These are phyloP conservation scores for Sclerotinia borealis DNA, from an alignment of 2,329 filamentous ascomycete genomes.

Conservation along the genomic window DNA sequence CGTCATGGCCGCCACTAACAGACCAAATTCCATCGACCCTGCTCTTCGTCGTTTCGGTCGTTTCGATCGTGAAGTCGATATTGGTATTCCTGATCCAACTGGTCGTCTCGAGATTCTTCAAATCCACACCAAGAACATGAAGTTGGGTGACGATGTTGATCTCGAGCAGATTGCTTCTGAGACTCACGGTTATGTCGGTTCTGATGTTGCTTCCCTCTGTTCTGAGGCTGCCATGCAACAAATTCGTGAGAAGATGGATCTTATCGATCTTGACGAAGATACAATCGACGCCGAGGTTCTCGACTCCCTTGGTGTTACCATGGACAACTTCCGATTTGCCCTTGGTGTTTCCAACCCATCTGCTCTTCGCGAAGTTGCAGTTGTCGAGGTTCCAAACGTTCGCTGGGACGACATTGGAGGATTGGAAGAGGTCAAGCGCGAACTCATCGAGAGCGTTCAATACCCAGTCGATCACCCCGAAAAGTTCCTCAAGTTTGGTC, in stretches of 20 bases:
- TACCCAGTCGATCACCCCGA: constrained; percentile 99
- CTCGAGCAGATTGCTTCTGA: constrained; percentile 94
- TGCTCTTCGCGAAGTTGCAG: constrained; percentile 94
- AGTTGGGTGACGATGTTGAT: constrained; percentile 93
- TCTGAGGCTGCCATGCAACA: constrained; percentile 99
- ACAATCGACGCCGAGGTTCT: constrained; percentile 98
- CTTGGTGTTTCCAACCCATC: constrained; percentile 98
- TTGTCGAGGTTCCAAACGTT: constrained; percentile 98
- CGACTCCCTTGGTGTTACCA: constrained; percentile 95
- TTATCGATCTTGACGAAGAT: constrained; percentile 97
- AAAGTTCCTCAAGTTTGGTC: constrained; percentile 99
- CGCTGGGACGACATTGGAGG: constrained; percentile 99
- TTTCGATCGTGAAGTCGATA: constrained; percentile 98
- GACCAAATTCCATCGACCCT: constrained; percentile 97
- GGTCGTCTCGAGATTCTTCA: constrained; percentile 97
- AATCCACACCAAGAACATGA: constrained; percentile 99
- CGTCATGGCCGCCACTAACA: constrained; percentile 98
- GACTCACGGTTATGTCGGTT: constrained; percentile 98
- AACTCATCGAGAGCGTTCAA: constrained; percentile 97
- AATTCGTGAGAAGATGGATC: constrained; percentile 99
- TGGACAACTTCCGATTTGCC: constrained; percentile 99
- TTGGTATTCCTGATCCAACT: constrained; percentile 95
- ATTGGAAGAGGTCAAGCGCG: constrained; percentile 96
- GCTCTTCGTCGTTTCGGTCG: constrained; percentile 96
- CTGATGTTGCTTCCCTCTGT: constrained; percentile 95